Evolutionary conservation across 176 grass and related monocot genomes (phyloP).

Genomic region (Oryza australiensis): DNA sequence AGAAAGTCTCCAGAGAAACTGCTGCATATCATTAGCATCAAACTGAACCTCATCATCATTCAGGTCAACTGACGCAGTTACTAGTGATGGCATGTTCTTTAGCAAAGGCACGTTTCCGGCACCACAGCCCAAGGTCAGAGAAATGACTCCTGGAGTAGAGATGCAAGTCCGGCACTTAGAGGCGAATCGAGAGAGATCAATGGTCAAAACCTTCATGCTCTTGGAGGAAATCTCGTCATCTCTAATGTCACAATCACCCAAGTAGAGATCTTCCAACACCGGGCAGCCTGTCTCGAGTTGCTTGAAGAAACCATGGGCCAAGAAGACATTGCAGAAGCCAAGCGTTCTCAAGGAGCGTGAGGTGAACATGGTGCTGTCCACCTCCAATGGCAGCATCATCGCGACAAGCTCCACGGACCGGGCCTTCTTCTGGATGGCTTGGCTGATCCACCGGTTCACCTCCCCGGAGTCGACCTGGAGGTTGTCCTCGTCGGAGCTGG

Average conservation of each 20-base stretch:
- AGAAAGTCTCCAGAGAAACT: conserved; percentile 13
- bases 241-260: not conserved
- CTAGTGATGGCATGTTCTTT: not conserved
- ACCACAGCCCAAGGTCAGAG: not conserved
- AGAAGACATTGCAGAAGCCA: accelerated
- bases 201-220: not conserved
- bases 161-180: not conserved
- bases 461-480: too few relatives aligned
- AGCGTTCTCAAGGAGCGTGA: not conserved
- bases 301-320: not conserved
- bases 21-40: not conserved
- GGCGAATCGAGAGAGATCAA: not conserved
- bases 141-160: not conserved
- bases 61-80: too few relatives aligned
- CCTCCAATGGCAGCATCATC: accelerated
- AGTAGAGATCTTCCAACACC: not conserved
- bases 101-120: not conserved
- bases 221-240: not conserved
- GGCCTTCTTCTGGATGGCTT: not conserved
- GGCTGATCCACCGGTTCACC: conserved; percentile 24
- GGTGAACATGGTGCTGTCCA: not conserved
- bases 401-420: not conserved
- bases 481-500: accelerated
- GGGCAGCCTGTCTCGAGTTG: not conserved
- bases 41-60: not conserved